phyloP scores from a whole-genome alignment of 345 rosid species.

The Ceriops zippeliana region DNA sequence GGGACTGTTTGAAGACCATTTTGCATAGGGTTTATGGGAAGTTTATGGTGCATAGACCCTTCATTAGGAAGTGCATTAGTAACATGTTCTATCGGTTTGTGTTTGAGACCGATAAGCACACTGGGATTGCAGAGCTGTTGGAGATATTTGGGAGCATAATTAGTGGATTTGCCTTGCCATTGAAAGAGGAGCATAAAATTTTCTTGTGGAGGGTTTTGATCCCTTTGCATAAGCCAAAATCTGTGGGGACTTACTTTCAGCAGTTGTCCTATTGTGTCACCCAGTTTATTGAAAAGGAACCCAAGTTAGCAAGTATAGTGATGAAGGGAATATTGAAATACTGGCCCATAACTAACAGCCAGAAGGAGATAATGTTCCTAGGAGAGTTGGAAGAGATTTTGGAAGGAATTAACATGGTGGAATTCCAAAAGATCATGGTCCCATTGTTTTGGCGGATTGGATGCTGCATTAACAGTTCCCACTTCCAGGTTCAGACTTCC shows the following conservation, averaged over 20 bases:
- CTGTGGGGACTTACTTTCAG: conserved; percentile 70
- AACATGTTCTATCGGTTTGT: conserved; percentile 71
- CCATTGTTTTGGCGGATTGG: conserved; percentile 73
- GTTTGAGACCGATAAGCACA: conserved; percentile 75
- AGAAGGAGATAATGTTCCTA: conserved; percentile 87
- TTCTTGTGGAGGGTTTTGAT: conserved; percentile 78
- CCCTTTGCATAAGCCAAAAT: conserved; percentile 83
- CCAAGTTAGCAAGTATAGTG: conserved; percentile 57
- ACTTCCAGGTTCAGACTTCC: conserved; percentile 69
- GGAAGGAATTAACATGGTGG: conserved; percentile 65
- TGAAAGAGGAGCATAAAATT: conserved; percentile 91
- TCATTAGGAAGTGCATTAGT: conserved; percentile 69
- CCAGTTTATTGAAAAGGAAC: conserved; percentile 88
- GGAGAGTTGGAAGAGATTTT: conserved; percentile 81
- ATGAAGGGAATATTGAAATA: conserved; percentile 67
- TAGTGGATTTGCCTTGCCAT: conserved; percentile 78
- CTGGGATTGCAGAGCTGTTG: conserved; percentile 75
- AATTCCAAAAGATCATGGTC: conserved; percentile 75
- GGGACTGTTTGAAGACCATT: conserved; percentile 74
- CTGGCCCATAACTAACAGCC: conserved; percentile 85
- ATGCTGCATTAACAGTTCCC: conserved; percentile 72
- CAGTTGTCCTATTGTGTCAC: conserved; percentile 68
- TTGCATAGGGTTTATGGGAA: conserved; percentile 74
- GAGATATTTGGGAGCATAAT: conserved; percentile 84
- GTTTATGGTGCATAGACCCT: conserved; percentile 89